Base-by-base conservation (phyloP, 345 rosid species). In the Sonneratia alba region DNA sequence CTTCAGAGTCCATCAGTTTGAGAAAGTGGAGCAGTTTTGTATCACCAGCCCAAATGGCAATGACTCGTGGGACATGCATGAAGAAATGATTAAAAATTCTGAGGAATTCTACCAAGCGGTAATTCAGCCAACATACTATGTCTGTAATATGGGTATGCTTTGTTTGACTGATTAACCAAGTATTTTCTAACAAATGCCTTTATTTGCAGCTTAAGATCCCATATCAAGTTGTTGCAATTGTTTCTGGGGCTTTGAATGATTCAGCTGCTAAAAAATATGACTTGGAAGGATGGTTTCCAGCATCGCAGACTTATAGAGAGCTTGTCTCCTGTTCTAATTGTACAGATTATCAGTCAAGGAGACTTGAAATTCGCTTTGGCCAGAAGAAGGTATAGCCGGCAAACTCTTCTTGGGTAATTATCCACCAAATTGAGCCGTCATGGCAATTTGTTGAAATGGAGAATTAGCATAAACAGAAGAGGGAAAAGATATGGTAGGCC, bases 1-100 rank as follows among this genome's bases (percentile, higher is more conserved):
- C 74, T 95, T 95, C 84, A 87, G 99, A 65, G 98, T 95, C 81
- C 98, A 95, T 81, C 99, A 95, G 76, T 92, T 95, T 84, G 99
- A 95, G 88, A 95, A 95, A 74, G 85, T 95, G 55, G 99, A 95
- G 79, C 99, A 92, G 79, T 92, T 95, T 66, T 95, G 98, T 83
- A 70, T 92, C 67, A 95, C 99, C 36, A 75, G 91, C 75, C 99
- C 99, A 36, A 90, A 84, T 75, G 97, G 83, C 45, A 87, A 87
- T 64, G 89, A 86, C 18, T 95, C 99, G 1, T 95, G 97, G 99
- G 84, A 81, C 1, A 90, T 92, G 99, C 97, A 83, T 0, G 97
- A 92, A 71, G 96, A 95, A 82, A 95, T 95, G 99, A 73, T 95
- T 34, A 87, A 90, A 75, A 94, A 91, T 78, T 89, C 98, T 0